Evolutionary conservation across 2,329 filamentous ascomycete species (phyloP).

Genomic region (Aaosphaeria arxii): DNA sequence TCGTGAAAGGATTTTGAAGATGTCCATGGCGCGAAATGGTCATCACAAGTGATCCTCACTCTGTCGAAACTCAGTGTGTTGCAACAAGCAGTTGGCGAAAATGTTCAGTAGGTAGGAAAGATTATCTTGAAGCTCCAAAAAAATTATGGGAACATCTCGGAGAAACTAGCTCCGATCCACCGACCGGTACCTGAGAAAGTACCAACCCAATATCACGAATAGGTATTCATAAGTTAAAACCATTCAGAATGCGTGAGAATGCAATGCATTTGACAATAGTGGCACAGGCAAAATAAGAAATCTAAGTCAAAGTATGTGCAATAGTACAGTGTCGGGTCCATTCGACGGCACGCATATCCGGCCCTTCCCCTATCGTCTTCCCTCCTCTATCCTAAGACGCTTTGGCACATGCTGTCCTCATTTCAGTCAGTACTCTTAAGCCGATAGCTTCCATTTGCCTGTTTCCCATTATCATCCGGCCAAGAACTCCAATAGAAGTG

Average conservation of each 20-base stretch:
- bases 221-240: too few relatives aligned
- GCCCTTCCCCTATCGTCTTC: too few relatives aligned
- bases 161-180: not conserved
- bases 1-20: conserved; percentile 69
- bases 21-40: conserved; percentile 56
- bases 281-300: conserved; percentile 32
- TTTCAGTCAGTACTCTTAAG: too few relatives aligned
- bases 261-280: conserved; percentile 17
- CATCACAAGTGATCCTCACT: not conserved
- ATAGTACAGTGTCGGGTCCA: conserved; percentile 34
- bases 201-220: too few relatives aligned
- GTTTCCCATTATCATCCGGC: too few relatives aligned
- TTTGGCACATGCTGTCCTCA: too few relatives aligned
- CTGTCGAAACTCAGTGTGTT: too few relatives aligned
- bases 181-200: too few relatives aligned
- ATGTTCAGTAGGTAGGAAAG: not conserved
- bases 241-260: too few relatives aligned
- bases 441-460: too few relatives aligned
- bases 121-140: not conserved
- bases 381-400: too few relatives aligned
- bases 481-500: conserved; percentile 1
- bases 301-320: conserved; percentile 41
- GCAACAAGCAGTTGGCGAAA: too few relatives aligned
- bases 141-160: not conserved
- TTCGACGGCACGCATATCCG: conserved; percentile 1